A percentile compares a stretch with the other conserved stretches of the same genome.
These are phyloP conservation scores for Talaromyces thailandensis DNA, from an alignment of 495 filamentous ascomycete genomes.

Conservation along the genomic window DNA sequence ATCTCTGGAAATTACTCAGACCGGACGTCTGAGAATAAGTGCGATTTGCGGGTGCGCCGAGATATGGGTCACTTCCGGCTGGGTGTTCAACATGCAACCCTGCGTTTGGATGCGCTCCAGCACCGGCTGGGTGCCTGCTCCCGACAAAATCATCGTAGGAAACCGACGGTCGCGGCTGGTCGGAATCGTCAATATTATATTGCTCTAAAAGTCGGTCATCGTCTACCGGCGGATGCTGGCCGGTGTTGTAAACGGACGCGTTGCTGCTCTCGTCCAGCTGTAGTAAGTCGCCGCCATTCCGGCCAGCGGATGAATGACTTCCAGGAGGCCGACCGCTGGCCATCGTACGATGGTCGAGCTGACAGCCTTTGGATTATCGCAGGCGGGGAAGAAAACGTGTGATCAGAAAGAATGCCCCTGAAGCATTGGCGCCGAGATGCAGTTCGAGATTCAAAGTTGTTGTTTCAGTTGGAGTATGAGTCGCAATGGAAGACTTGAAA, in stretches of 20 bases:
- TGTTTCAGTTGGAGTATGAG: not conserved
- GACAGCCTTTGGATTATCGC: constrained; percentile 22
- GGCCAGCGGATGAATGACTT: constrained; percentile 47
- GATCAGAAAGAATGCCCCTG: constrained; percentile 22
- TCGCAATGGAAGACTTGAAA: not conserved
- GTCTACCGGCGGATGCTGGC: constrained; percentile 60
- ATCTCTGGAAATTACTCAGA: constrained; percentile 78
- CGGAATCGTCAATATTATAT: constrained; percentile 58
- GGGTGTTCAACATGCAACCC: constrained; percentile 21
- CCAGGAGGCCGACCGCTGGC: constrained; percentile 58
- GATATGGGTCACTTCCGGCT: constrained; percentile 34
- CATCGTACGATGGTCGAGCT: constrained; percentile 35
- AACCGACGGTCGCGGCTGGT: constrained; percentile 69
- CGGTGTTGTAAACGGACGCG: constrained; percentile 60
- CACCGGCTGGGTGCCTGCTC: constrained; percentile 39
- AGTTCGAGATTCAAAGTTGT: not conserved
- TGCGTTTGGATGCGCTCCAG: constrained; percentile 18
- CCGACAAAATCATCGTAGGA: constrained; percentile 96
- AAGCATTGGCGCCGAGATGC: constrained; percentile 32
- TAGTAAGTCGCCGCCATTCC: constrained; percentile 57
- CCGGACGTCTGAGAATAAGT: constrained; percentile 80
- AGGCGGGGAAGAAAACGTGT: not conserved
- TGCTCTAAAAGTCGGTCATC: constrained; percentile 68
- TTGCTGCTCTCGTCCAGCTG: constrained; percentile 62
- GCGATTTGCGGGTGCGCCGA: constrained; percentile 28